Evolutionary conservation across 2,329 filamentous ascomycete species (phyloP).

Genomic region (Zalaria sp.): DNA sequence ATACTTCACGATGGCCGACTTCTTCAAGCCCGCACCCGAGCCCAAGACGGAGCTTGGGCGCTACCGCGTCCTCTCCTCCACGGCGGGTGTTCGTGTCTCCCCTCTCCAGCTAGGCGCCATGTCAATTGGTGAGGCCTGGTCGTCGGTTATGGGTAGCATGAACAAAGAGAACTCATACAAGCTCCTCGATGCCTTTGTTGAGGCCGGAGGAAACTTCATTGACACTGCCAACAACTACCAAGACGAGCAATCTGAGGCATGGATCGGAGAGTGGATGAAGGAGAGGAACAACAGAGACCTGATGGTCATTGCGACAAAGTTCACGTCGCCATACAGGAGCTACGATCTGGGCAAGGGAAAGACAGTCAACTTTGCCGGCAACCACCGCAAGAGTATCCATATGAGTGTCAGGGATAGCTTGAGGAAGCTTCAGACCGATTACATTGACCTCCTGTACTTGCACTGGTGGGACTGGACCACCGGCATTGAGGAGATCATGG

Average conservation of each 20-base stretch:
- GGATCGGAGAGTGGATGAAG: conserved; percentile 31
- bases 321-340: conserved; percentile 21
- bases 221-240: conserved; percentile 23
- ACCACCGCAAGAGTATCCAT: conserved; percentile 47
- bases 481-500: conserved; percentile 24
- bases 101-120: conserved; percentile 40
- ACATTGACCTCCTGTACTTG: conserved; percentile 11
- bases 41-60: conserved; percentile 31
- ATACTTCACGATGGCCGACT: not conserved
- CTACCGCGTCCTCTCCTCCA: conserved; percentile 38
- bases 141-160: conserved; percentile 12
- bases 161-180: conserved; percentile 17
- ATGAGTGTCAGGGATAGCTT: conserved; percentile 24
- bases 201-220: conserved; percentile 21
- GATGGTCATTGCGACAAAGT: conserved; percentile 44
- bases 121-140: conserved; percentile 40
- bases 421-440: conserved; percentile 16
- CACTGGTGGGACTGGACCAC: conserved; percentile 34
- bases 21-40: conserved; percentile 17
- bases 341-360: conserved; percentile 12
- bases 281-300: conserved; percentile 30
- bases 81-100: conserved; percentile 37
- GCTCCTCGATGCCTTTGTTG: conserved; percentile 20
- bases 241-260: conserved; percentile 17
- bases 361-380: conserved; percentile 36